A percentile compares a stretch with the other conserved stretches of the same genome.
Conservation (phyloP, 768 basidiomycete genomes). For the Tulasnella sp. region DNA sequence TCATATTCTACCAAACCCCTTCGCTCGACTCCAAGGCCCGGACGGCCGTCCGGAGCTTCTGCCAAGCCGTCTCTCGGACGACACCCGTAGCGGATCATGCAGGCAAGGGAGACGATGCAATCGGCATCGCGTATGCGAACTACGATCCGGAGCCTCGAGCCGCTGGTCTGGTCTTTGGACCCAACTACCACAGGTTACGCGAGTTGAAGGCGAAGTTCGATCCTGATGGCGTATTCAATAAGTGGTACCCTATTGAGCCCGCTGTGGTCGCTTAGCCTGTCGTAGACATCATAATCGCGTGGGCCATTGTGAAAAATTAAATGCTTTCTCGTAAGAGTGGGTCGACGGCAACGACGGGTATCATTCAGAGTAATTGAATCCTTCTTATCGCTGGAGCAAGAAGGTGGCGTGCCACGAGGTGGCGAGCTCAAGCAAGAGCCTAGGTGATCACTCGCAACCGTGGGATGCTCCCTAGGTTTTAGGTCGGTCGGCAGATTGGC, state of each 20-base stretch:
- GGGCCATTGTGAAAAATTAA: background rate
- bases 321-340: no score
- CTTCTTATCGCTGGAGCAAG: no score
- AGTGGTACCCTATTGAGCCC: slow-evolving; percentile 11
- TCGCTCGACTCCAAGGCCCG: background rate
- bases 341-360: no score
- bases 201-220: slow-evolving; percentile 7
- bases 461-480: no score
- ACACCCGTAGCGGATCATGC: background rate
- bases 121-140: slow-evolving; percentile 1
- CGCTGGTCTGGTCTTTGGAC: background rate
- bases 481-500: no score
- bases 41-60: background rate
- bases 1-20: background rate
- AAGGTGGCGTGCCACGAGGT: no score
- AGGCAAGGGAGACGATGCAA: background rate
- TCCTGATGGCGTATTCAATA: slow-evolving; percentile 9
- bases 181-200: background rate
- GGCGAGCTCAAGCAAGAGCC: no score
- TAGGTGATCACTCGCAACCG: no score
- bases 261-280: background rate
- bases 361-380: no score
- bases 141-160: background rate
- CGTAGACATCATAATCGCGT: background rate
- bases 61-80: background rate